Conservation (phyloP, 148 eudicot genomes). For the Fagopyrum esculentum region DNA sequence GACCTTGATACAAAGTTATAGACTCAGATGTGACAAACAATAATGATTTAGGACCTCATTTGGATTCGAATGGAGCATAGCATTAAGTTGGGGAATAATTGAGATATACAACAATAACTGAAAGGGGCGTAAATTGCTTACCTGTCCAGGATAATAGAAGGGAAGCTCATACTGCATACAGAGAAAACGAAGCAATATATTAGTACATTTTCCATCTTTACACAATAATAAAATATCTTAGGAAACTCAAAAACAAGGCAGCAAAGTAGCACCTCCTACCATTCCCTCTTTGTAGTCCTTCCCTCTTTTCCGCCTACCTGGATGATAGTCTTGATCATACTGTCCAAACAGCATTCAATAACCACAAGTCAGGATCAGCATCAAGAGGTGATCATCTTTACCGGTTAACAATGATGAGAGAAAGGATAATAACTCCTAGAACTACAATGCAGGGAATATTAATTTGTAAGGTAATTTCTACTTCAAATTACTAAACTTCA, state of each 20-base stretch:
- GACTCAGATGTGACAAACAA: background rate
- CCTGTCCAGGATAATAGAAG: constrained; percentile 98
- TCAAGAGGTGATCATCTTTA: background rate
- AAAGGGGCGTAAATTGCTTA: constrained; percentile 29
- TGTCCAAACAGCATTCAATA: constrained; percentile 20
- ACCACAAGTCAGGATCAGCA: constrained; percentile 7
- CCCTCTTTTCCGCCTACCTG: constrained; percentile 98
- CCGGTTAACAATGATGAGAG: background rate
- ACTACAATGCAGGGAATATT: background rate
- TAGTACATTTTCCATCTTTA: constrained; percentile 9
- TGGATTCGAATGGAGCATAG: background rate
- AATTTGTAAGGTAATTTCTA: no score
- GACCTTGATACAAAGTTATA: background rate
- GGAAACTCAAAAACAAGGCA: constrained; percentile 8
- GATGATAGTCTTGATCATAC: constrained; percentile 93
- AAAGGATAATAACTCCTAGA: background rate
- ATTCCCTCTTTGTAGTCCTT: constrained; percentile 92
- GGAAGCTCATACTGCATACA: constrained; percentile 93
- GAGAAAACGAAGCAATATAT: constrained; percentile 16
- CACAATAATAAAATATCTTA: constrained; percentile 4
- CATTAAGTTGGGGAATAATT: background rate
- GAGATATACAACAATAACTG: background rate
- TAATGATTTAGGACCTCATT: background rate
- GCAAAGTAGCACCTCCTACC: constrained; percentile 38
- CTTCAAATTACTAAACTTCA: background rate